phyloP scores from a whole-genome alignment of 2,329 filamentous ascomycete genomes.

The Diplodia seriata region DNA sequence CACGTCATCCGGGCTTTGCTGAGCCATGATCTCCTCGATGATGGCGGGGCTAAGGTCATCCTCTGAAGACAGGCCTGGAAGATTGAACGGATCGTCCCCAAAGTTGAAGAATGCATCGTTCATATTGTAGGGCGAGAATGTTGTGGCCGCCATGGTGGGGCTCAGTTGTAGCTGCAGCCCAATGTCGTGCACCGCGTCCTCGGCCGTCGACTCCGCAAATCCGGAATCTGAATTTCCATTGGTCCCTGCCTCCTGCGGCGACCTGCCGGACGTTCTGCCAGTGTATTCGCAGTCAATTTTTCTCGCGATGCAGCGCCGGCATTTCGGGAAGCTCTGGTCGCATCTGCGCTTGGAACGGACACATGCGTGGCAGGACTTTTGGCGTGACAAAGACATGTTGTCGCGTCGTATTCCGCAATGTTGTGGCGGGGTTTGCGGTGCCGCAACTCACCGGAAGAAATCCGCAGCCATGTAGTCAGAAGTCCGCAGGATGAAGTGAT shows the following conservation, averaged over 20 bases:
- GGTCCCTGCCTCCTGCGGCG: background rate
- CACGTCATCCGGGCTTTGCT: background rate
- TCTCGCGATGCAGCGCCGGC: constrained; percentile 35
- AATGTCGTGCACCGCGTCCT: background rate
- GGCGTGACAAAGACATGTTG: constrained; percentile 28
- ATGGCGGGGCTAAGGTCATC: background rate
- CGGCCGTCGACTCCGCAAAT: background rate
- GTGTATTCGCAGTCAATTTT: constrained; percentile 34
- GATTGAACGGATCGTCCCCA: constrained; percentile 35
- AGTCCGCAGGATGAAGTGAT: background rate
- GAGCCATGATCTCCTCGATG: constrained; percentile 24
- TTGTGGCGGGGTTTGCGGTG: no score
- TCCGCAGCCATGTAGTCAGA: background rate
- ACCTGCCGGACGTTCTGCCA: background rate
- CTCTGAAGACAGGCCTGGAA: constrained; percentile 20
- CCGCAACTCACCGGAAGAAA: background rate
- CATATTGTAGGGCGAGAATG: constrained; percentile 5
- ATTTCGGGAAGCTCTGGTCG: constrained; percentile 34
- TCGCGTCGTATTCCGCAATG: background rate
- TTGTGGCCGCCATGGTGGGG: background rate
- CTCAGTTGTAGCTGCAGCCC: background rate
- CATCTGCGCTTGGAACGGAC: constrained; percentile 36
- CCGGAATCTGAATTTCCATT: background rate
- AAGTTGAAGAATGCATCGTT: constrained; percentile 33
- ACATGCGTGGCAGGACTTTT: constrained; percentile 36